These are phyloP conservation scores for Mycena pura DNA, from an alignment of 768 basidiomycete genomes.

Conservation along the genomic window DNA sequence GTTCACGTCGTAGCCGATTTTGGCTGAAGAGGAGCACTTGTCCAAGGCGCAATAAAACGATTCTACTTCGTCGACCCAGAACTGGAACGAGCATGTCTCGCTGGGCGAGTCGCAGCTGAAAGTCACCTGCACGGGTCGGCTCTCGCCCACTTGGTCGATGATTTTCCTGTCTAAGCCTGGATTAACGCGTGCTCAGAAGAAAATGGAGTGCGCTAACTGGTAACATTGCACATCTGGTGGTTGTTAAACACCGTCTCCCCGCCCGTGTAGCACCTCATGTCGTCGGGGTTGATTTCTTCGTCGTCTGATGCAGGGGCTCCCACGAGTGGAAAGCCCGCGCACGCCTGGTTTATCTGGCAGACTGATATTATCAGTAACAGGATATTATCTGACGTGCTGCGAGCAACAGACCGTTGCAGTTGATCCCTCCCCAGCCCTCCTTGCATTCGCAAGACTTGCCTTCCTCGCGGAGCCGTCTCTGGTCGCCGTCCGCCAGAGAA, in stretches of 20 bases:
- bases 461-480: constrained; percentile 79
- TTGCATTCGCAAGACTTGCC: constrained; percentile 86
- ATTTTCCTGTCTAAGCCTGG: constrained; percentile 85
- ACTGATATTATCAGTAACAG: constrained; percentile 54
- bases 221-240: constrained; percentile 98
- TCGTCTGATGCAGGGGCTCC: constrained; percentile 46
- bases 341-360: constrained; percentile 83
- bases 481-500: constrained; percentile 89
- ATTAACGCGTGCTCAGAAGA: not conserved
- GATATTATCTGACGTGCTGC: not conserved
- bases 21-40: constrained; percentile 60
- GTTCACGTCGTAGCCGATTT: constrained; percentile 68
- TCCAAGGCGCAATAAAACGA: constrained; percentile 94
- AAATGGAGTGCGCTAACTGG: constrained; percentile 58
- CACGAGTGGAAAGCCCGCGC: constrained; percentile 76
- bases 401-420: constrained; percentile 85
- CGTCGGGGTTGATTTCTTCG: constrained; percentile 44
- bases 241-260: constrained; percentile 95
- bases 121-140: constrained; percentile 92
- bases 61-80: constrained; percentile 95
- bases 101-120: constrained; percentile 82
- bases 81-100: constrained; percentile 89
- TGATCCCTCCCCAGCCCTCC: constrained; percentile 95
- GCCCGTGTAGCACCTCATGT: constrained; percentile 94
- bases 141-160: constrained; percentile 87